Evolutionary conservation across 164 flowering plant genomes (phyloP), one percentile per base, ranked within the genome.

Genomic region (Liquidambar formosana): DNA sequence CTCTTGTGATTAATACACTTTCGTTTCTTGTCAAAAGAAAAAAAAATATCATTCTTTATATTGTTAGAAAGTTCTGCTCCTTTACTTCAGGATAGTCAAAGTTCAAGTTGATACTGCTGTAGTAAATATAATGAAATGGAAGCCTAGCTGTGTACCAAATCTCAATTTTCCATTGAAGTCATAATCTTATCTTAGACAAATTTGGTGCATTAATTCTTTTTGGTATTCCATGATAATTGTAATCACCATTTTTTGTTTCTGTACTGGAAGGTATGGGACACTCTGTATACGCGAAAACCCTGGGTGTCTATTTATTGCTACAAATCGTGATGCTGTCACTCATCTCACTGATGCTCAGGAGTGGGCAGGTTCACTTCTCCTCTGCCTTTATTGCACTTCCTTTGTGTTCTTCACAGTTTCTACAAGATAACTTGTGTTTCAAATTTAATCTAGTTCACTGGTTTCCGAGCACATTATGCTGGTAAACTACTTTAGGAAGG

Each of bases 341-440:
- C 99, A 95, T 81, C 92, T 95, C 43, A 95, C 99, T 21, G 99
- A 95, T 84, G 97, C 97, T 78, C 99, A 95, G 73, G 99, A 95
- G 81, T 95, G 99, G 98, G 98, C 99, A 88, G 99, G 99, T 95
- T 65, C 47, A 25, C 33, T 72, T 73, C 71, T 70, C 25, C 64
- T 67, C 61, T 61, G 19, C 16, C 44, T 28, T 44, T 65, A 41
- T 19, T 66, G 22, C 25, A 26, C 0, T 47, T 15, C 45, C 11
- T 67, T 33, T 38, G 21, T 8, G 26, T 6, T 46, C 45, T 3
- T n/a, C 33, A 14, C 22, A 13, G 6, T 18, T n/a, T n/a, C n/a
- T n/a, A n/a, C n/a, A n/a, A n/a, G n/a, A n/a, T n/a, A n/a, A 27
- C 60, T 25, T 57, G 41, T 59, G 14, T 21, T 53, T 53, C 25